These are phyloP conservation scores for Acacia confusa DNA, from an alignment of 306 rosid genomes.

Conservation along the genomic window DNA sequence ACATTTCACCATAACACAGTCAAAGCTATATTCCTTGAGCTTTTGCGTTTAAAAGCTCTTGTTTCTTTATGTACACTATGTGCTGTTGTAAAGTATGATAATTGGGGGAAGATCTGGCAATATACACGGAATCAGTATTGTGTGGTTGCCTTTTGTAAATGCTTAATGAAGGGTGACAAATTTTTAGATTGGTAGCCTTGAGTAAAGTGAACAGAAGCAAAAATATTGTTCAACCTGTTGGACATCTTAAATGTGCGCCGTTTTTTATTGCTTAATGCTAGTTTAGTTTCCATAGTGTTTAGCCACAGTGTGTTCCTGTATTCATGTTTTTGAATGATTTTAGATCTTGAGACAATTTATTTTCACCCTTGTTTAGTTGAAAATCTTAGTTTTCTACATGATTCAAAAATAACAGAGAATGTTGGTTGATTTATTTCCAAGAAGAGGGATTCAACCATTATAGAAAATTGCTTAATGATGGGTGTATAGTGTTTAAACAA, in stretches of 20 bases:
- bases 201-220: slow-evolving; percentile 11
- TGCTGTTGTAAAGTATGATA: background rate
- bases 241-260: background rate
- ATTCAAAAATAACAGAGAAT: too few relatives aligned
- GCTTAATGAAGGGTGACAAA: background rate
- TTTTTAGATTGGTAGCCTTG: background rate
- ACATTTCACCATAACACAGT: too few relatives aligned
- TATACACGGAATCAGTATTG: background rate
- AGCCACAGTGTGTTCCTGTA: background rate
- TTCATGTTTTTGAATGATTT: slow-evolving; percentile 7
- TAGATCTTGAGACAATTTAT: background rate
- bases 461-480: too few relatives aligned
- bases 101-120: background rate
- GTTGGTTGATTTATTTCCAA: too few relatives aligned
- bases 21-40: background rate
- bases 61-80: background rate
- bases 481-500: too few relatives aligned
- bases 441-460: too few relatives aligned
- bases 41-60: background rate
- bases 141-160: background rate
- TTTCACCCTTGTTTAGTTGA: background rate
- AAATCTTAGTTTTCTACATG: background rate
- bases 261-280: slow-evolving; percentile 16
- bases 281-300: background rate
- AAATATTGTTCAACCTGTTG: background rate